Conservation (phyloP, 1,139 yeast genomes). For the Kodamaea fungicola region DNA sequence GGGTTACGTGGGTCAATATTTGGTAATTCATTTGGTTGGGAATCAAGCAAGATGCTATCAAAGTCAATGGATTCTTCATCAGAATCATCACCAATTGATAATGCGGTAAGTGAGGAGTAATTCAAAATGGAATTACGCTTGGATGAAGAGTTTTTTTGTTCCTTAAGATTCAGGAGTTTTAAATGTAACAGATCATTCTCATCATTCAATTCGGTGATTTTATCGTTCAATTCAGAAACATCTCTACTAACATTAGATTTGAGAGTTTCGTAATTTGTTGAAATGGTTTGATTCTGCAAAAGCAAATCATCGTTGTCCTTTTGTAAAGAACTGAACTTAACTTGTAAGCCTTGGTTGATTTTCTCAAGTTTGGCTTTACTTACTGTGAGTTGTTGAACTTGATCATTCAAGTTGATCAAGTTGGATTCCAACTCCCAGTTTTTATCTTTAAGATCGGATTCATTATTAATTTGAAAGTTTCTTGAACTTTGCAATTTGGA, state of each 20-base stretch:
- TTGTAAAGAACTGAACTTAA: conserved; percentile 27
- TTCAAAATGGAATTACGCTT: conserved; percentile 5
- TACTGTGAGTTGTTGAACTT: conserved; percentile 26
- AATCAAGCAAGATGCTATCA: conserved; percentile 32
- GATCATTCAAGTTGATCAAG: conserved; percentile 49
- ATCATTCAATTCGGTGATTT: conserved; percentile 57
- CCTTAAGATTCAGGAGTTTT: conserved; percentile 23
- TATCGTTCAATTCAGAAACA: conserved; percentile 42
- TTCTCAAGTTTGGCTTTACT: conserved; percentile 31
- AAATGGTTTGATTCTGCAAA: conserved; percentile 37
- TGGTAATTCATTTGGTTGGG: conserved; percentile 26
- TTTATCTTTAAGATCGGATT: conserved; percentile 58
- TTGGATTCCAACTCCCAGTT: conserved; percentile 77
- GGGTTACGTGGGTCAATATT: conserved; percentile 45
- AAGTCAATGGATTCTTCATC: conserved; percentile 31
- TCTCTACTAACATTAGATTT: conserved; percentile 36
- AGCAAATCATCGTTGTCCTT: conserved; percentile 50
- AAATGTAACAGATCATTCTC: conserved; percentile 57
- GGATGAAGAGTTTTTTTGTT: conserved; percentile 11
- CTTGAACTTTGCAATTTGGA: conserved; percentile 29
- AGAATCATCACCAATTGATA: conserved; percentile 15
- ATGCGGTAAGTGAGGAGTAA: conserved; percentile 10
- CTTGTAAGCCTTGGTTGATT: conserved; percentile 30
- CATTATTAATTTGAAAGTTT: conserved; percentile 28
- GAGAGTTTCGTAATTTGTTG: conserved; percentile 32